These are phyloP conservation scores for Polygonum maritimum DNA, from an alignment of 148 eudicot genomes.

Conservation along the genomic window DNA sequence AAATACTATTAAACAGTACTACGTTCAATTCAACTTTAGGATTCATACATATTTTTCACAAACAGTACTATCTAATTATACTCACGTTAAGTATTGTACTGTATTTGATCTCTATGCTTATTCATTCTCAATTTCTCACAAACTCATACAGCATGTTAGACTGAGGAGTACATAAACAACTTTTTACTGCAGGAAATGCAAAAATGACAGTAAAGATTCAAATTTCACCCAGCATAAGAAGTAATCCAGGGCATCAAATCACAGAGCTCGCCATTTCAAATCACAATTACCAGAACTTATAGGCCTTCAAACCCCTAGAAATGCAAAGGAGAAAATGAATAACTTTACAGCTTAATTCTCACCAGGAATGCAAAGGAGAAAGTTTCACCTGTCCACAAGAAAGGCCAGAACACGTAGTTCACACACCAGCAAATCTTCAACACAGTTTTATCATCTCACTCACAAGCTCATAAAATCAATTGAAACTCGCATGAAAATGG, in stretches of 20 bases:
- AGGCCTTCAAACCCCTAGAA: background rate
- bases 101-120: background rate
- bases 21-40: too few relatives aligned
- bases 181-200: background rate
- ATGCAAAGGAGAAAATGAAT: background rate
- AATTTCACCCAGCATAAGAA: background rate
- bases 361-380: background rate
- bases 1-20: too few relatives aligned
- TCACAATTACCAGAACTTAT: background rate
- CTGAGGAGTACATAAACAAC: background rate
- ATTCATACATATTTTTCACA: too few relatives aligned
- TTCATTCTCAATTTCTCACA: background rate
- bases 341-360: background rate
- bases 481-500: conserved; percentile 2
- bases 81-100: too few relatives aligned
- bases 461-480: background rate
- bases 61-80: too few relatives aligned
- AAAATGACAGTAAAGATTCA: background rate
- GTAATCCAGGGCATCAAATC: background rate
- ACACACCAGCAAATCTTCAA: background rate
- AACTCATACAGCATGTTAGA: background rate
- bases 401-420: background rate
- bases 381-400: background rate
- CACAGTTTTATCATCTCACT: background rate
- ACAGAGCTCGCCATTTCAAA: background rate